Percentiles rank a stretch among this genome's conserved stretches.
These are phyloP conservation scores for Chrysochromulina tobinii DNA, from an alignment of 78 protist species.

Conservation along the genomic window DNA sequence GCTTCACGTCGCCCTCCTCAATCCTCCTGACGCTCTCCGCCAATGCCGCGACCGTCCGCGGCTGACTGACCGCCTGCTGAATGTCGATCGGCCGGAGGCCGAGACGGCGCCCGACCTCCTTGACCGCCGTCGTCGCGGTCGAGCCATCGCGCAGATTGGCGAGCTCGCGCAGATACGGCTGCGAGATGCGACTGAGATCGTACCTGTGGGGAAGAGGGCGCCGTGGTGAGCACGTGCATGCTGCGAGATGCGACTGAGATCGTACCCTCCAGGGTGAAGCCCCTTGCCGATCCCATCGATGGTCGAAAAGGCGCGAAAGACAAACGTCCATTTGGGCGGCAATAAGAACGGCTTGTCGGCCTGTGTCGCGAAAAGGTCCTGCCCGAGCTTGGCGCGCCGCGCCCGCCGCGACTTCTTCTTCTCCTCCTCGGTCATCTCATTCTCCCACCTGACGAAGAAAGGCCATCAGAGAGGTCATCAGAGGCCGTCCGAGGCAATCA, in stretches of 20 bases:
- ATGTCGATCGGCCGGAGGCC: conserved; percentile 7
- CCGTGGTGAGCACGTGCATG: too few relatives aligned
- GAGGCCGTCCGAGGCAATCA: too few relatives aligned
- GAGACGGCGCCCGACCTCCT: neutral
- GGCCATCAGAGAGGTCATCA: too few relatives aligned
- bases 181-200: neutral
- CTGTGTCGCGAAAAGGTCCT: neutral
- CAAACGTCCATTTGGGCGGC: conserved; percentile 13
- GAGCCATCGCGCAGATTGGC: conserved; percentile 6
- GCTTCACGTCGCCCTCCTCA: conserved; percentile 37
- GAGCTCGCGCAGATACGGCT: conserved; percentile 36
- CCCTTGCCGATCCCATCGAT: conserved; percentile 28
- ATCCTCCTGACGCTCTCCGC: neutral
- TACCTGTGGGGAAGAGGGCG: neutral
- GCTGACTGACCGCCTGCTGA: neutral
- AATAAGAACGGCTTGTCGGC: conserved; percentile 13
- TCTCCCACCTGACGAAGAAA: neutral
- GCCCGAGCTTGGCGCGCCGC: neutral
- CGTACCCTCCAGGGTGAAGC: neutral
- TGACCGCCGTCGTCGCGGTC: neutral
- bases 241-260: conserved; percentile 5
- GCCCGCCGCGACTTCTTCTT: neutral
- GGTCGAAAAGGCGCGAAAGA: conserved; percentile 26
- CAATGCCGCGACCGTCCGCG: neutral
- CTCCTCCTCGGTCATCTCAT: neutral